A percentile compares a stretch with the other conserved stretches of the same genome.
Conservation (phyloP, 495 filamentous ascomycete genomes). For the Aspergillus conjunctus region DNA sequence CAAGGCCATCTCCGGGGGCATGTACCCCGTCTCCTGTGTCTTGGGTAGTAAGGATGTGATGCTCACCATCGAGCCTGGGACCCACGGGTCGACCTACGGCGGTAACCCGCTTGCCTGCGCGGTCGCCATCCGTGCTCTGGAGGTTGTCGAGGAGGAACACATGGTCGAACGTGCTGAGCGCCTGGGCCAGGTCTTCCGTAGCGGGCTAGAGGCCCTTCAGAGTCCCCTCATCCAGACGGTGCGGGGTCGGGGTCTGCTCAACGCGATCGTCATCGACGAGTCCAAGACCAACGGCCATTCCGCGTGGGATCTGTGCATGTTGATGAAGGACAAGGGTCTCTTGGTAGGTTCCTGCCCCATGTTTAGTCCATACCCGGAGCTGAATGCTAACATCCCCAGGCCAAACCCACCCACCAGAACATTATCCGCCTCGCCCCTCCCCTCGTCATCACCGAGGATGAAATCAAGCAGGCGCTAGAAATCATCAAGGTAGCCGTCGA, state of each 20-base stretch:
- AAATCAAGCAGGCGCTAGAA: conserved; percentile 49
- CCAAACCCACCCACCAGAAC: conserved; percentile 97
- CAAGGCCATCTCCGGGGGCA: conserved; percentile 96
- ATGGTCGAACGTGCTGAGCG: conserved; percentile 79
- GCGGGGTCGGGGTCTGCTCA: conserved; percentile 91
- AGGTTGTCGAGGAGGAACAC: conserved; percentile 88
- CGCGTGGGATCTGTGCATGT: conserved; percentile 96
- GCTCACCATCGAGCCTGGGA: conserved; percentile 96
- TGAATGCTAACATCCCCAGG: conserved; percentile 56
- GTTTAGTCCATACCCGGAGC: neutral
- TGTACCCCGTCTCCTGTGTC: conserved; percentile 97
- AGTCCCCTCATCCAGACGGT: conserved; percentile 80
- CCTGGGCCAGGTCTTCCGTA: conserved; percentile 82
- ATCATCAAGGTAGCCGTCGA: conserved; percentile 53
- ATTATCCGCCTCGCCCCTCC: conserved; percentile 72
- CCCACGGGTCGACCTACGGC: conserved; percentile 95
- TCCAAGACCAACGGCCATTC: conserved; percentile 76
- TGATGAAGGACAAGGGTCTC: conserved; percentile 94
- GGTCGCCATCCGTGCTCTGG: conserved; percentile 93
- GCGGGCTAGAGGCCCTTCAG: conserved; percentile 68
- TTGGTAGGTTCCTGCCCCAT: conserved; percentile 59
- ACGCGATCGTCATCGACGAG: conserved; percentile 97
- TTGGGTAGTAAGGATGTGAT: conserved; percentile 88
- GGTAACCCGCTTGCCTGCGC: conserved; percentile 97
- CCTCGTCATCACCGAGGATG: conserved; percentile 58